These are phyloP conservation scores for Cystoisospora suis DNA, from an alignment of 169 alveolate species.

Conservation along the genomic window DNA sequence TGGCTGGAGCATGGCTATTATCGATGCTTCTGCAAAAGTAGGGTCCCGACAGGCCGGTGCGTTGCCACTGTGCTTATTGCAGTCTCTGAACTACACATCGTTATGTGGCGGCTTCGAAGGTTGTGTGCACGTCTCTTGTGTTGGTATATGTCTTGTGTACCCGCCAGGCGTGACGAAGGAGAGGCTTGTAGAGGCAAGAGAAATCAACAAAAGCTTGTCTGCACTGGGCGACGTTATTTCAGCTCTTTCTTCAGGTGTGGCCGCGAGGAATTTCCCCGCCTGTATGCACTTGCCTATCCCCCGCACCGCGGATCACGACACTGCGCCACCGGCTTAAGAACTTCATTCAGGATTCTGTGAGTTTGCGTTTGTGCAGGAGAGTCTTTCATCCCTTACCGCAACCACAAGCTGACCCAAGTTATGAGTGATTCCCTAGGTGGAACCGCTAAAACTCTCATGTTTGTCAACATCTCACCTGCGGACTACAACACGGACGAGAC, in stretches of 20 bases:
- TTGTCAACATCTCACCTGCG: constrained; percentile 90
- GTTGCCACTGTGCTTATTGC: too few relatives aligned
- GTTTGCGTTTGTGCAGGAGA: too few relatives aligned
- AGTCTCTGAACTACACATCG: too few relatives aligned
- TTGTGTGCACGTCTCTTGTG: too few relatives aligned
- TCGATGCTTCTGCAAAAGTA: too few relatives aligned
- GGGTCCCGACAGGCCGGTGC: too few relatives aligned
- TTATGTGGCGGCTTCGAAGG: too few relatives aligned
- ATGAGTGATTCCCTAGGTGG: constrained; percentile 91
- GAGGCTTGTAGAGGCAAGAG: constrained; percentile 83
- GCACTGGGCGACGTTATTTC: constrained; percentile 91
- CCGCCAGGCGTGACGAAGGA: constrained; percentile 65
- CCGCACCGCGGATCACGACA: background rate
- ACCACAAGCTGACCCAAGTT: constrained; percentile 86
- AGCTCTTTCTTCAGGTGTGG: constrained; percentile 77
- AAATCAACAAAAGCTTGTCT: constrained; percentile 85
- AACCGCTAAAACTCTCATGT: constrained; percentile 89
- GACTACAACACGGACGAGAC: constrained; percentile 86
- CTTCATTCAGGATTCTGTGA: background rate
- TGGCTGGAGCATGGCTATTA: too few relatives aligned
- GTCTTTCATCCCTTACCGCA: constrained; percentile 85
- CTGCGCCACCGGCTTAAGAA: background rate
- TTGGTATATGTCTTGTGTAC: too few relatives aligned
- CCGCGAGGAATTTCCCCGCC: too few relatives aligned
- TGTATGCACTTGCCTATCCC: background rate